Conservation (phyloP, 768 basidiomycete genomes). For the Mycena olivaceomarginata region DNA sequence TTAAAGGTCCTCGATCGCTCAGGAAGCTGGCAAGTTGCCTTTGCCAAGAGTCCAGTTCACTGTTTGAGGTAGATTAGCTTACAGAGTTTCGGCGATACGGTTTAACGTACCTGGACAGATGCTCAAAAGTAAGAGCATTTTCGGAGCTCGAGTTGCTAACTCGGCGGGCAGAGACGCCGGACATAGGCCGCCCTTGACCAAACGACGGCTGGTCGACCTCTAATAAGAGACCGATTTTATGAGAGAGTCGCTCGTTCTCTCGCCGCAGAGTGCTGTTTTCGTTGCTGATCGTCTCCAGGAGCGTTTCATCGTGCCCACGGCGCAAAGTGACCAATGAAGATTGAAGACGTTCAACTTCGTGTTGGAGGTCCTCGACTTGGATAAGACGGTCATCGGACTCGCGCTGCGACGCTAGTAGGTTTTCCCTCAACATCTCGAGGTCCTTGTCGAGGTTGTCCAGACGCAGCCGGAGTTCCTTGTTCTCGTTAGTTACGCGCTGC, state of each 20-base stretch:
- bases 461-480: conserved; percentile 84
- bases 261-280: conserved; percentile 88
- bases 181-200: conserved; percentile 77
- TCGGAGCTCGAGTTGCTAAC: conserved; percentile 90
- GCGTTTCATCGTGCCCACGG: conserved; percentile 84
- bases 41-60: conserved; percentile 91
- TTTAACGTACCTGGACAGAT: conserved; percentile 53
- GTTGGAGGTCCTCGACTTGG: conserved; percentile 87
- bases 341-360: conserved; percentile 86
- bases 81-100: background rate
- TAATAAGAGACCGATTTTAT: conserved; percentile 92
- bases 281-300: conserved; percentile 87
- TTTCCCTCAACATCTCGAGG: conserved; percentile 81
- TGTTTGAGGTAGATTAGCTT: conserved; percentile 59
- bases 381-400: conserved; percentile 87
- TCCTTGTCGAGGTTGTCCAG: conserved; percentile 87
- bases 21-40: conserved; percentile 88
- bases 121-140: conserved; percentile 84
- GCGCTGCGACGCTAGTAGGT: conserved; percentile 81
- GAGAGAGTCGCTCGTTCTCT: conserved; percentile 93
- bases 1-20: conserved; percentile 82
- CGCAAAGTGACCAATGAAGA: conserved; percentile 85
- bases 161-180: conserved; percentile 73
- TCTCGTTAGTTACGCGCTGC: conserved; percentile 82
- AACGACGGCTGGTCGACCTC: conserved; percentile 90